Evolutionary conservation across 129 eudicot species (phyloP).

Genomic region (Calendula officinalis): DNA sequence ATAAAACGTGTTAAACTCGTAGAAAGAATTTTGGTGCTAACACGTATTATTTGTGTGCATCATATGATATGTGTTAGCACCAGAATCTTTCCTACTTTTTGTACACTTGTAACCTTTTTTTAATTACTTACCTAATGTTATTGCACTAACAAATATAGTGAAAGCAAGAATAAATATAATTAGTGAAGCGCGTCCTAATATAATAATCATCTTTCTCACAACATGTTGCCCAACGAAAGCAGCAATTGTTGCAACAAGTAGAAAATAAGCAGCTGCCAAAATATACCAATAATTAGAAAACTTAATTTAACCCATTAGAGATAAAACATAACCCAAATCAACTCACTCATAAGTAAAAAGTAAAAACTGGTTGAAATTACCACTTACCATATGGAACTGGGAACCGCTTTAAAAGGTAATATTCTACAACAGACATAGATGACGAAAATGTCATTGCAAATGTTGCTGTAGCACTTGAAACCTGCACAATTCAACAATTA

Average conservation of each 20-base stretch:
- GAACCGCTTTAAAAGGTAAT: conserved; percentile 86
- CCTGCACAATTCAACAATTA: conserved; percentile 38
- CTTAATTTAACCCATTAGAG: neutral
- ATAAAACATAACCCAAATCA: neutral
- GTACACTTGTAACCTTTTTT: neutral
- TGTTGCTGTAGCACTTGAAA: conserved; percentile 99
- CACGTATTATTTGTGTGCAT: no score
- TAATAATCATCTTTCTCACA: conserved; percentile 64
- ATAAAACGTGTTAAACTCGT: neutral
- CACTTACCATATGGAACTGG: conserved; percentile 88
- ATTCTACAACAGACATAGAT: conserved; percentile 97
- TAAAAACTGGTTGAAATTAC: neutral
- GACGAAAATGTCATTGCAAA: conserved; percentile 97
- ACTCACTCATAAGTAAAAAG: neutral
- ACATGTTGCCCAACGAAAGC: conserved; percentile 92
- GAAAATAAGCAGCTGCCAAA: conserved; percentile 71
- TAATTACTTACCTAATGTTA: conserved; percentile 70
- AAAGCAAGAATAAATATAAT: conserved; percentile 86
- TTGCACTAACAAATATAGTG: conserved; percentile 85
- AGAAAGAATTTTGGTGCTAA: no score
- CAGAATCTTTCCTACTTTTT: no score
- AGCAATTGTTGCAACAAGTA: conserved; percentile 76
- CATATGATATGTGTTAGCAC: no score
- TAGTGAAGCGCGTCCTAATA: conserved; percentile 85
- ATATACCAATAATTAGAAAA: no score